Conservation (phyloP, 768 basidiomycete genomes). For the Roridomyces roridus region DNA sequence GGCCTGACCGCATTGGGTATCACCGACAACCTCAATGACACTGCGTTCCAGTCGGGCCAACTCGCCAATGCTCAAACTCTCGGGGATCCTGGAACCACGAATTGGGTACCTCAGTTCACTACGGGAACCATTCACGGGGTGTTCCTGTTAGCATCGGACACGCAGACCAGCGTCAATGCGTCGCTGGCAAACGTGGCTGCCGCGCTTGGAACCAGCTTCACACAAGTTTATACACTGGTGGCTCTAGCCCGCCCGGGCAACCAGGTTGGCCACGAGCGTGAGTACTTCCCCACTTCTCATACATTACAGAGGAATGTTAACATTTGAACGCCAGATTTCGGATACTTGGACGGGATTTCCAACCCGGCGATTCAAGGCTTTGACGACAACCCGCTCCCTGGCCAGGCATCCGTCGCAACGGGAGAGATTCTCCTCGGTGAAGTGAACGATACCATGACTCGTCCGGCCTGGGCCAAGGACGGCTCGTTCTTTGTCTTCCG, state of each 20-base stretch:
- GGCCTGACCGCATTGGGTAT: slow-evolving; percentile 52
- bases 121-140: slow-evolving; percentile 53
- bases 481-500: slow-evolving; percentile 38
- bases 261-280: slow-evolving; percentile 55
- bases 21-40: slow-evolving; percentile 44
- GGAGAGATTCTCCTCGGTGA: slow-evolving; percentile 27
- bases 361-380: slow-evolving; percentile 9
- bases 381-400: not conserved
- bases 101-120: slow-evolving; percentile 56
- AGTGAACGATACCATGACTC: slow-evolving; percentile 17
- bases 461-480: slow-evolving; percentile 21
- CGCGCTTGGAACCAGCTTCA: slow-evolving; percentile 38
- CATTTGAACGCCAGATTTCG: slow-evolving; percentile 22
- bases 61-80: slow-evolving; percentile 42
- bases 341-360: slow-evolving; percentile 19
- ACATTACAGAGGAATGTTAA: no score
- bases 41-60: slow-evolving; percentile 49
- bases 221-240: slow-evolving; percentile 5
- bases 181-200: slow-evolving; percentile 38
- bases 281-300: no score
- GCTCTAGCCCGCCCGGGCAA: slow-evolving; percentile 53
- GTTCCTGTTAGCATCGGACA: slow-evolving; percentile 50
- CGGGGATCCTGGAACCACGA: slow-evolving; percentile 41
- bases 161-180: slow-evolving; percentile 37
- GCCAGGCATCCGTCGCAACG: slow-evolving; percentile 8